Evolutionary conservation across 495 filamentous ascomycete genomes (phyloP), one percentile per base, ranked within the genome.

Genomic region (Chaetomium tenue): DNA sequence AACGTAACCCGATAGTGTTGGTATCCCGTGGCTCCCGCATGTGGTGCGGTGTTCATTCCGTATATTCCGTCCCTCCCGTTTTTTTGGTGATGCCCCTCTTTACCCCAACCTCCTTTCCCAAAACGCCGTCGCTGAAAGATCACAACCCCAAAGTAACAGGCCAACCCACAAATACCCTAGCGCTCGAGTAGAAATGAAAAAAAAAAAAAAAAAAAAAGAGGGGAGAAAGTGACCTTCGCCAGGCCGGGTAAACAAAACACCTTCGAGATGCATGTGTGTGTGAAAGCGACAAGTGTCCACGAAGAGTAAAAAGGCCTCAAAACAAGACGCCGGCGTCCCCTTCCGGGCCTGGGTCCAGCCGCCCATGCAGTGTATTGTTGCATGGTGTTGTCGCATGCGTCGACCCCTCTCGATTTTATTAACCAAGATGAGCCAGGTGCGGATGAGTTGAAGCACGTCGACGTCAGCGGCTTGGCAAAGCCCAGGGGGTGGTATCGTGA

Each of bases 381-480:
- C 63, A 55, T 48, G 18, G 33, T 12, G 33, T 37, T 12, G 33
- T 37, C 23, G 18, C 39, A 37, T 37, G 16, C 23, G 42, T 20
- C 39, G 12, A 20, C 61, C 60, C 48, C 55, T 22, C 40, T 48
- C 25, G 5, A 9, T 26, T 20, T 23, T 30, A 7, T 28, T 52
- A 39, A 28, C 16, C 46, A 47, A 64, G 37, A 54, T 53, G 48
- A 67, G 56, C 56, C 46, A 28, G 48, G 6, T 23, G 25, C 16
- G 20, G 23, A 25, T 12, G 44, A 42, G 58, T 50, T 39, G 33
- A 65, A 66, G 63, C 66, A 66, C 22, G 63, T 58, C 66, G 58
- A 68, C 66, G 66, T 68, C 66, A 68, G 58, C 54, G 66, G 58
- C 66, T 68, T 68, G 66, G 66, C 63, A 48, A 25, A 11, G 13